Base-by-base conservation (phyloP, 1,284 basidiomycete genomes). In the Puccinia coronata region DNA sequence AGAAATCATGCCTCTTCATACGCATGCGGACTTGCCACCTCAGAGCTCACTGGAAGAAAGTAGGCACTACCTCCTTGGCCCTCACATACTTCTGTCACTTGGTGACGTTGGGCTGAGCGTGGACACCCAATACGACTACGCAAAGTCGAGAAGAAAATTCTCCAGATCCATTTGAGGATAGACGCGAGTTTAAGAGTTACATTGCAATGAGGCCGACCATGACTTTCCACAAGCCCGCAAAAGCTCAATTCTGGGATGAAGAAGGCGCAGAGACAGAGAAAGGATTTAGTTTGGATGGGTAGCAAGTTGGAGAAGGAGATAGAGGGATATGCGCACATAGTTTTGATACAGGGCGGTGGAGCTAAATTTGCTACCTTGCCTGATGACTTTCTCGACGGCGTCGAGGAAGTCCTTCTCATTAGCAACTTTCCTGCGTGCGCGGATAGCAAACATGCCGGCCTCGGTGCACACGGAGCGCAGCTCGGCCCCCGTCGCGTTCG, bases 401-500 rank as follows among this genome's bases (percentile, higher is more conserved):
- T 98, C 95, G 85, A 99, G 88, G 88, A 98, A 99, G 88, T 99
- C 97, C 81, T 95, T 91, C 86, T 99, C 97, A 5, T 94, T 96
- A 0, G 96, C 95, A 9, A 99, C 95, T 88, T 99, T 98, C 87
- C 97, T 90, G 84, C 97, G 89, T 79, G 95, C 94, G 82, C 97
- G 92, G 84, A 99, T 99, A 0, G 97, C 96, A 88, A 98, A 99
- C 97, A 99, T 99, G 59, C 97, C 97, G 49, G 97, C 97, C 89
- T 98, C 97, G 23, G 97, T 99, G 12, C 96, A 96, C 12, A 99
- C 96, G 36, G 94, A 95, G 75, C 96, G 92, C 82, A 99, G 87
- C 87, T 99, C 97, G 34, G 97, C 97, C 83, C 97, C 97, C 2
- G 97, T 98, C 1, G 96, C 96, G 86, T 98, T 98, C 25, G 97